Percentiles rank a stretch among this genome's conserved stretches.
phyloP scores from a whole-genome alignment of 345 rosid species.

The Noccaea caerulescens region DNA sequence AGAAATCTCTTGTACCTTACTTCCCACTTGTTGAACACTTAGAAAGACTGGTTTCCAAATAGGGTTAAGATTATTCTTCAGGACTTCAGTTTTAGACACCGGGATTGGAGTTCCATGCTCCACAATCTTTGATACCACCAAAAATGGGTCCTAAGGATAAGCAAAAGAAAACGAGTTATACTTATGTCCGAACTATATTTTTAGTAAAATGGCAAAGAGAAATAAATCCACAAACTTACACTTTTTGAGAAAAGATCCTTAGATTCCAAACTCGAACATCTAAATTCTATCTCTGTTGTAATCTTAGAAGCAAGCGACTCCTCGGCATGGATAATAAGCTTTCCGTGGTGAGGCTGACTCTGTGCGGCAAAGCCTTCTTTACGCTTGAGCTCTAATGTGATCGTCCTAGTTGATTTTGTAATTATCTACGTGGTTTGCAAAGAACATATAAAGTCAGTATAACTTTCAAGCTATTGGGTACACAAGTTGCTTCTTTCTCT shows the following conservation, averaged over 20 bases:
- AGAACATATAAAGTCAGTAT: neutral
- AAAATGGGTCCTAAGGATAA: constrained; percentile 74
- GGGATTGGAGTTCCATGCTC: constrained; percentile 70
- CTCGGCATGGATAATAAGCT: constrained; percentile 83
- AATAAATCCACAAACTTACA: constrained; percentile 52
- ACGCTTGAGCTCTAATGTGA: constrained; percentile 60
- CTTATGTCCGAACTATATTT: constrained; percentile 3
- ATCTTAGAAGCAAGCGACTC: constrained; percentile 77
- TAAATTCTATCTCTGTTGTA: constrained; percentile 68
- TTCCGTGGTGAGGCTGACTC: constrained; percentile 54
- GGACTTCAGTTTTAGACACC: constrained; percentile 84
- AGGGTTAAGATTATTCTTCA: constrained; percentile 73
- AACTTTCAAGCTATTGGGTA: neutral
- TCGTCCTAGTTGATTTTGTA: constrained; percentile 55
- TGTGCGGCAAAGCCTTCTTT: constrained; percentile 57
- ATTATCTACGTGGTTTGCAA: constrained; percentile 57
- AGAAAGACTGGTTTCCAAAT: constrained; percentile 74
- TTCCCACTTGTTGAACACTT: constrained; percentile 85
- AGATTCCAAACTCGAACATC: constrained; percentile 77
- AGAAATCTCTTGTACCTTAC: constrained; percentile 61
- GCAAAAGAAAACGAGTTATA: constrained; percentile 11
- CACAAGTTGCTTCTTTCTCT: neutral
- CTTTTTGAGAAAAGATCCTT: constrained; percentile 85
- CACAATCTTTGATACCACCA: constrained; percentile 73
- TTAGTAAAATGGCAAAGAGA: constrained; percentile 31